A percentile compares a stretch with the other conserved stretches of the same genome.
Evolutionary conservation across 192 early-diverging fungal species (phyloP).

Genomic region (Coemansia sp.): DNA sequence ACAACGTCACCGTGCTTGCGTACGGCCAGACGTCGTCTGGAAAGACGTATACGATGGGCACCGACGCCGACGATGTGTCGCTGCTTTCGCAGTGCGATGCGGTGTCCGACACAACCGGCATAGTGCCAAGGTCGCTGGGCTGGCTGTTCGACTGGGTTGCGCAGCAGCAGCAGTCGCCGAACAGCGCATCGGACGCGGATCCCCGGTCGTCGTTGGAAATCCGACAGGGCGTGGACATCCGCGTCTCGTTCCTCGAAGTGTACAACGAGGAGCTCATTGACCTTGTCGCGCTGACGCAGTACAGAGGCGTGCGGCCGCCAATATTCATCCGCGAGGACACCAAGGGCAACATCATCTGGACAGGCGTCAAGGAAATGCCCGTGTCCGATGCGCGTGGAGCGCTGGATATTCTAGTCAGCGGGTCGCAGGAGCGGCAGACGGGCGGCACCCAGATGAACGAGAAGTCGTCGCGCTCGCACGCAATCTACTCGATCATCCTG

Average conservation of each 20-base stretch:
- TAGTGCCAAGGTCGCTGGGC: constrained; percentile 72
- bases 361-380: constrained; percentile 74
- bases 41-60: constrained; percentile 97
- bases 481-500: constrained; percentile 91
- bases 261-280: constrained; percentile 98
- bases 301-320: constrained; percentile 57
- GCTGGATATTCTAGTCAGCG: constrained; percentile 64
- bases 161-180: constrained; percentile 12
- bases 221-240: constrained; percentile 21
- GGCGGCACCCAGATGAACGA: constrained; percentile 98
- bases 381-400: constrained; percentile 74
- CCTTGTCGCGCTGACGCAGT: constrained; percentile 67
- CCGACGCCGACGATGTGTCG: constrained; percentile 48
- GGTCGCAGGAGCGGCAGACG: constrained; percentile 78
- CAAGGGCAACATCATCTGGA: constrained; percentile 83
- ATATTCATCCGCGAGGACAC: constrained; percentile 83
- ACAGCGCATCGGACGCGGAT: background rate
- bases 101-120: constrained; percentile 43
- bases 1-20: constrained; percentile 93
- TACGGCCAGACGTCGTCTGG: constrained; percentile 93
- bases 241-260: constrained; percentile 90
- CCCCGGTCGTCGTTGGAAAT: constrained; percentile 3
- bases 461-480: constrained; percentile 91
- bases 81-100: constrained; percentile 11
- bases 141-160: constrained; percentile 58